phyloP scores from a whole-genome alignment of 2,329 filamentous ascomycete species.

The Botrytis porri region DNA sequence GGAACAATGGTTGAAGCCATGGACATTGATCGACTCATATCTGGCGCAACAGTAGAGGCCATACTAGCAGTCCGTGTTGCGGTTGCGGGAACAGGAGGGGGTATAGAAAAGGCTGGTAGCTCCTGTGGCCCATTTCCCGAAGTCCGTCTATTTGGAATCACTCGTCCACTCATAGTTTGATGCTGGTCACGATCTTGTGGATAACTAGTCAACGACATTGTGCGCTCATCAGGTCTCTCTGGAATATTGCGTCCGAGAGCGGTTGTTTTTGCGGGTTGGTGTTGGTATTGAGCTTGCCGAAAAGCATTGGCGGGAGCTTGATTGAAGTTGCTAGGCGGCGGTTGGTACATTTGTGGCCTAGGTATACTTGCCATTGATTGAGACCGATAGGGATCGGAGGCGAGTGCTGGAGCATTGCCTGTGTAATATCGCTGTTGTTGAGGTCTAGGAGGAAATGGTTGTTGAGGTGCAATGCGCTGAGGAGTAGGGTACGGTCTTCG shows the following conservation, averaged over 20 bases:
- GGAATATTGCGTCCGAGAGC: slow-evolving; percentile 89
- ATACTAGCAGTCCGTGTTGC: slow-evolving; percentile 60
- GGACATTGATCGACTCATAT: slow-evolving; percentile 72
- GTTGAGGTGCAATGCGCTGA: slow-evolving; percentile 43
- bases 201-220: slow-evolving; percentile 93
- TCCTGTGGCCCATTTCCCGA: slow-evolving; percentile 36
- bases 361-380: slow-evolving; percentile 81
- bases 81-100: slow-evolving; percentile 43
- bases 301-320: slow-evolving; percentile 71
- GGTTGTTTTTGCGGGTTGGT: slow-evolving; percentile 70
- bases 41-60: slow-evolving; percentile 44
- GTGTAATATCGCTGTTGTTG: slow-evolving; percentile 60
- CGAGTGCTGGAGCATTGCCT: slow-evolving; percentile 64
- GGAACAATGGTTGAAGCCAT: slow-evolving; percentile 82
- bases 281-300: slow-evolving; percentile 72
- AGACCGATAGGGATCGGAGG: slow-evolving; percentile 84
- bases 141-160: slow-evolving; percentile 74
- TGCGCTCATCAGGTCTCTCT: slow-evolving; percentile 84
- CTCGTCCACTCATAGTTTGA: slow-evolving; percentile 89
- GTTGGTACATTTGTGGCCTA: slow-evolving; percentile 70
- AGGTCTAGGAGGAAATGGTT: slow-evolving; percentile 46
- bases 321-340: slow-evolving; percentile 59
- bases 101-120: slow-evolving; percentile 31
- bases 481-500: slow-evolving; percentile 67
- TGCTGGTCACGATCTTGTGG: slow-evolving; percentile 73